Percentiles rank a stretch among this genome's conserved stretches.
These are phyloP conservation scores for Yarrowia yakushimensis DNA, from an alignment of 805 yeast genomes.

Conservation along the genomic window DNA sequence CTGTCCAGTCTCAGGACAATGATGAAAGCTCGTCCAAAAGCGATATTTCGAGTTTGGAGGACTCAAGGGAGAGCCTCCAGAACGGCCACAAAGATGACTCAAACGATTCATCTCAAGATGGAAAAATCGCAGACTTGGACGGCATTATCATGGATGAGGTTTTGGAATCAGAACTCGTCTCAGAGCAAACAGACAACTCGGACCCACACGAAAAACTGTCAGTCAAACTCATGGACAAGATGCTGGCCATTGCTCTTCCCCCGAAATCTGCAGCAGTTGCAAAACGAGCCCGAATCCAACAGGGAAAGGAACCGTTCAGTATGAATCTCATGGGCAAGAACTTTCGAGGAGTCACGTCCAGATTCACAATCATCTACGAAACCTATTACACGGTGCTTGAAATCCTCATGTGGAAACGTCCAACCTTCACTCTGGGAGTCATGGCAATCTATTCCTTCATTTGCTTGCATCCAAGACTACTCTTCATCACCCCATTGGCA, in stretches of 20 bases:
- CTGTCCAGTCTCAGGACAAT: neutral
- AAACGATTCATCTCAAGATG: no score
- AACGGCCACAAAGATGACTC: neutral
- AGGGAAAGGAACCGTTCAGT: constrained; percentile 63
- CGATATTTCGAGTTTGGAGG: neutral
- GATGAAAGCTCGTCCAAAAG: neutral
- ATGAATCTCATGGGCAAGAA: constrained; percentile 61
- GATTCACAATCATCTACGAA: constrained; percentile 43
- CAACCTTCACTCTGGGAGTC: constrained; percentile 57
- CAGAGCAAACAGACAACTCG: neutral
- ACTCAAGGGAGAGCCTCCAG: neutral
- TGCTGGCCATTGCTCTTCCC: constrained; percentile 70
- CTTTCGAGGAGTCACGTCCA: constrained; percentile 31
- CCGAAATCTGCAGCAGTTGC: constrained; percentile 41
- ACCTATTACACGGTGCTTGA: constrained; percentile 53
- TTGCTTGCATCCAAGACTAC: constrained; percentile 53
- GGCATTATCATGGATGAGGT: neutral
- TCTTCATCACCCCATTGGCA: constrained; percentile 48
- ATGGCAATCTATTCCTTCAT: constrained; percentile 50
- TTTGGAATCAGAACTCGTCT: neutral
- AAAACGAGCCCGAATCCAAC: constrained; percentile 54
- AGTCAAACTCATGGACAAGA: constrained; percentile 57
- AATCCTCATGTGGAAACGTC: constrained; percentile 62
- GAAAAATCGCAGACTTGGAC: neutral
- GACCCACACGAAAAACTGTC: constrained; percentile 1